Evolutionary conservation across 371 early-diverging fungal genomes (phyloP).

Genomic region (Blakeslea trispora): DNA sequence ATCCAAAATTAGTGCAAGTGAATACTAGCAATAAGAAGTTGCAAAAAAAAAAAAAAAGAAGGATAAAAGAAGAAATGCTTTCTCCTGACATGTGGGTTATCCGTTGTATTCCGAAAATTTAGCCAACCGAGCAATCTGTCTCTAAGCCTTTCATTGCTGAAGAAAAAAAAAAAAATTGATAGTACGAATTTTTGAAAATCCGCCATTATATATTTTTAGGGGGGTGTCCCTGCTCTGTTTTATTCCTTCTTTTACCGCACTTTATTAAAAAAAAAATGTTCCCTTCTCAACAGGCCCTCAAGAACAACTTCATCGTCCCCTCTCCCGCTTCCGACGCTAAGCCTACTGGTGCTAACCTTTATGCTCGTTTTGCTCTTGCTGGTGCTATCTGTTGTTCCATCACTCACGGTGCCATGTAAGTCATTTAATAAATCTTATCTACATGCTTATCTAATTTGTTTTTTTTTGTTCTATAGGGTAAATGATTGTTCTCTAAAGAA

Average conservation of each 20-base stretch:
- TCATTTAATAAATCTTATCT: constrained; percentile 3
- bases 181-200: background rate
- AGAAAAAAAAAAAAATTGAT: background rate
- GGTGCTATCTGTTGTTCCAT: constrained; percentile 75
- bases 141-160: too few relatives aligned
- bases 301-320: constrained; percentile 50
- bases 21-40: too few relatives aligned
- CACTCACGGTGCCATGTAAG: constrained; percentile 73
- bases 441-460: background rate
- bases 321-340: constrained; percentile 49
- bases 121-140: too few relatives aligned
- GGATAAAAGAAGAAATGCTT: too few relatives aligned
- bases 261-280: constrained; percentile 32
- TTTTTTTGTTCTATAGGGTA: too few relatives aligned
- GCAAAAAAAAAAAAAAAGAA: too few relatives aligned
- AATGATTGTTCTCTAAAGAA: too few relatives aligned
- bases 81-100: too few relatives aligned
- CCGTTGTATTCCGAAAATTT: too few relatives aligned
- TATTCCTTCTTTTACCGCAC: background rate
- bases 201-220: background rate
- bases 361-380: constrained; percentile 75
- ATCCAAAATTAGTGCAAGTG: too few relatives aligned
- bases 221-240: constrained; percentile 4
- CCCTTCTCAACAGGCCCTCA: constrained; percentile 46
- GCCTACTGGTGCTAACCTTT: constrained; percentile 64